Evolutionary conservation across 2,329 filamentous ascomycete species (phyloP), one percentile per base, ranked within the genome.

Genomic region (Cryoendolithus antarcticus): DNA sequence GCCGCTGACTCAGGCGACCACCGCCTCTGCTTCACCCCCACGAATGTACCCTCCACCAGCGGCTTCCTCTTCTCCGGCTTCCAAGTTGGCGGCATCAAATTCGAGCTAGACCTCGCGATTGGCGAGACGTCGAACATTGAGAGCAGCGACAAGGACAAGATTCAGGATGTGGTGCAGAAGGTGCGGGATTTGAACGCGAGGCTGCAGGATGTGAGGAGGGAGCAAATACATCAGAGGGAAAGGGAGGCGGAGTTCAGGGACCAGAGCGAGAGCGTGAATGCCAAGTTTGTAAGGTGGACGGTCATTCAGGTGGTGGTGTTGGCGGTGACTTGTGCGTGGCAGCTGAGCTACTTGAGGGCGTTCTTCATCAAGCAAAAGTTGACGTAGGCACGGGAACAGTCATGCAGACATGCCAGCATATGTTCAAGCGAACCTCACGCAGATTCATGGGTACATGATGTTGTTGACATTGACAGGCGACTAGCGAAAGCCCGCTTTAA

Each of bases 281-380:
- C 78, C 40, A 82, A 89, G 55, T 89, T 96, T 47, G 78, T 96
- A 37, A 80, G 86, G 52, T 98, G 91, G 89, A 89, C 91, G 50
- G 57, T 95, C 48, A 81, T 96, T 50, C 91, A 98, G 65, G 69
- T 96, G 44, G 73, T 78, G 38, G 77, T 96, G 30, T 71, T 98
- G 39, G 84, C 80, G 40, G 71, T 80, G 40, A 94, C 91, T 28
- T 98, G 91, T 66, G 84, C 86, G 45, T 98, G 91, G 91, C 91
- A 98, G 64, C 71, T 98, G 34, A 93, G 86, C 39, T 89, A 98
- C 65, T 74, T 98, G 54, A 76, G 91, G 52, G 82, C 84, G 34
- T 98, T 98, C 75, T 98, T 98, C 70, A 98, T 98, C 71, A 98
- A 98, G 75, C 89, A 96, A 71, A 98, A 98, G 74, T 78, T 98